These are phyloP conservation scores for Chaetomidium leptoderma DNA, from an alignment of 495 filamentous ascomycete species.

Conservation along the genomic window DNA sequence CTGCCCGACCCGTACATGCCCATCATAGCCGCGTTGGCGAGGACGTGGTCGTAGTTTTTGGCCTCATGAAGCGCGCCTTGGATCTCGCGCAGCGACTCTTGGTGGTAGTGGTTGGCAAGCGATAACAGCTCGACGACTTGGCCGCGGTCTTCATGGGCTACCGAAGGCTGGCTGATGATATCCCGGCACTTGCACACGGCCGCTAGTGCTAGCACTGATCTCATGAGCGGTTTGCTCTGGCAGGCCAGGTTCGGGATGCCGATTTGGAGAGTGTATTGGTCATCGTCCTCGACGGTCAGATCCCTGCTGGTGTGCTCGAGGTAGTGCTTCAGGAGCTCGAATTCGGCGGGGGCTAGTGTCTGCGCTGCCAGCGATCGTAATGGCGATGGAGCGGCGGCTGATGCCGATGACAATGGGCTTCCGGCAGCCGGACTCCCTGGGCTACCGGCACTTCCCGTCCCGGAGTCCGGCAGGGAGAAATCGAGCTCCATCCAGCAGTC, in stretches of 20 bases:
- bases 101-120: slow-evolving; percentile 35
- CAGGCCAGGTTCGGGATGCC: slow-evolving; percentile 43
- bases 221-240: slow-evolving; percentile 39
- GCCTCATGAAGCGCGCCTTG: slow-evolving; percentile 27
- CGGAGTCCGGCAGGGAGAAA: slow-evolving; percentile 7
- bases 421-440: no score
- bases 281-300: slow-evolving; percentile 32
- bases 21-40: slow-evolving; percentile 47
- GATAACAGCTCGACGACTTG: slow-evolving; percentile 31
- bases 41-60: slow-evolving; percentile 33
- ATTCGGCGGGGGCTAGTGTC: slow-evolving; percentile 31
- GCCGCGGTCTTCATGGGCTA: slow-evolving; percentile 15
- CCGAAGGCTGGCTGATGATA: slow-evolving; percentile 28
- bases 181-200: slow-evolving; percentile 41
- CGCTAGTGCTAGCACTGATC: slow-evolving; percentile 39
- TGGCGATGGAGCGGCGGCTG: no score
- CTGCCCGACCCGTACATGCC: slow-evolving; percentile 43
- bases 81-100: slow-evolving; percentile 33
- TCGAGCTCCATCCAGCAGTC: neutral
- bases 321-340: slow-evolving; percentile 39
- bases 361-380: no score
- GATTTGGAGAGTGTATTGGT: slow-evolving; percentile 40
- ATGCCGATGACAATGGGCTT: no score
- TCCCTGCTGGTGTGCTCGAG: slow-evolving; percentile 41
- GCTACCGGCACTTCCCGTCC: no score